Base-by-base conservation (phyloP, 139 green algal genomes). In the Diplosphaera chodatii region DNA sequence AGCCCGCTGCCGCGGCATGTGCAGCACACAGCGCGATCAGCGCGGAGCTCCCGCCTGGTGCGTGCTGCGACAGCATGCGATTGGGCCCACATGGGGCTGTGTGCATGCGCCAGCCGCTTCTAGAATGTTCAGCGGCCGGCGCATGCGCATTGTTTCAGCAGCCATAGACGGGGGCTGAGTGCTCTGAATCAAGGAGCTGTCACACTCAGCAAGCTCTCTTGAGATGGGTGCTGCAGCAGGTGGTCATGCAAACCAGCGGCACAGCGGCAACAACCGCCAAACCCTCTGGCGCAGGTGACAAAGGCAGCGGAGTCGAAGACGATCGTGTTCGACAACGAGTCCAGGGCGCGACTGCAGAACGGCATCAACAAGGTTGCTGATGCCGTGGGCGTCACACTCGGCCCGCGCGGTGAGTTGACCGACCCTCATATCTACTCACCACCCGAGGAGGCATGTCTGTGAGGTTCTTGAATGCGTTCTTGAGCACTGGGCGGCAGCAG, bases 311-410 rank as follows among this genome's bases (percentile, higher is more conserved):
- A 97, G 15, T 87, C 92, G 15, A 99, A 98, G 83, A 88, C 99
- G 48, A 97, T 99, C 55, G 65, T 91, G 1, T 99, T 99, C 73
- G 95, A 98, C 77, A 85, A 86, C 32, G 86, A 87, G 28, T 95
- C 88, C 6, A 85, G 95, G 29, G 79, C 76, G 27, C 90, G 85
- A 70, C 92, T 99, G 82, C 92, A 97, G 75, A 67, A 74, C 28
- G 95, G 95, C 65, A 99, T 99, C 77, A 97, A 99, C 84, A 98
- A 99, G 84, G 86, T 99, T 22, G 94, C 95, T 18, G 92, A 99
- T 65, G 94, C 95, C 21, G 95, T 99, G 23, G 85, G 82, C 2
- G 91, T 98, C 20, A 99, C 95, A 1, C 87, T 99, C 63, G 95
- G 95, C 30, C 95, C 95, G 4, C 84, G 95, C 62, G 94, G 93